phyloP scores from a whole-genome alignment of 768 basidiomycete species.

The Leucocoprinus leucothites region DNA sequence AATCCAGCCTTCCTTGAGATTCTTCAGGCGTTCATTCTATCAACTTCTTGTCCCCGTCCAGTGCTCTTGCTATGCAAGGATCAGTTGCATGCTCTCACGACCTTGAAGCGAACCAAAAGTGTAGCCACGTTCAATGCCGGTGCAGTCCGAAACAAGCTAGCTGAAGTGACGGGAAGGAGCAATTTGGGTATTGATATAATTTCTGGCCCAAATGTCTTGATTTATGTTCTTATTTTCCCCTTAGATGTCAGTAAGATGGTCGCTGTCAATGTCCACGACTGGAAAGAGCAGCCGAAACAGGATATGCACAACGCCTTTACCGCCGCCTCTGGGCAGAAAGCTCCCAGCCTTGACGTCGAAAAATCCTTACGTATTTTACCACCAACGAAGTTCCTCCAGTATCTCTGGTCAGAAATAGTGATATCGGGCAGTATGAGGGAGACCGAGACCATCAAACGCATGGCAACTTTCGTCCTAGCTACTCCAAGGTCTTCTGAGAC shows the following conservation, averaged over 20 bases:
- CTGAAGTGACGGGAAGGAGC: conserved; percentile 4
- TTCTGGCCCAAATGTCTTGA: not conserved
- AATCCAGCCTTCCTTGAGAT: conserved; percentile 57
- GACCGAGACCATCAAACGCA: conserved; percentile 56
- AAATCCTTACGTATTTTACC: conserved; percentile 58
- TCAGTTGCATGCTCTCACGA: conserved; percentile 9
- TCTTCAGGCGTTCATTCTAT: conserved; percentile 62
- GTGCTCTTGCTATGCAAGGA: conserved; percentile 55
- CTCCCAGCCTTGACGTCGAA: conserved; percentile 62
- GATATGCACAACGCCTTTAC: conserved; percentile 56
- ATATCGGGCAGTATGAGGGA: conserved; percentile 34
- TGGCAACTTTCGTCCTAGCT: conserved; percentile 67
- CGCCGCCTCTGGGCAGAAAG: conserved; percentile 58
- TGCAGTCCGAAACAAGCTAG: conserved; percentile 9
- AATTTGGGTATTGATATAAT: not conserved
- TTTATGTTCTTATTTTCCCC: not conserved
- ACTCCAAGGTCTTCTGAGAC: conserved; percentile 48
- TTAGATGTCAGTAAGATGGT: not conserved
- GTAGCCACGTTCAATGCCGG: conserved; percentile 3
- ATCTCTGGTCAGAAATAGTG: conserved; percentile 68
- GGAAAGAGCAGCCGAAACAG: conserved; percentile 52
- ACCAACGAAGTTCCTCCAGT: conserved; percentile 58
- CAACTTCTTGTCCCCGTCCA: conserved; percentile 60
- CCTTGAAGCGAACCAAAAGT: conserved; percentile 7
- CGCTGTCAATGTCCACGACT: conserved; percentile 26